These are phyloP conservation scores for Kingdonia uniflora DNA, from an alignment of 164 flowering plant genomes.

Conservation along the genomic window DNA sequence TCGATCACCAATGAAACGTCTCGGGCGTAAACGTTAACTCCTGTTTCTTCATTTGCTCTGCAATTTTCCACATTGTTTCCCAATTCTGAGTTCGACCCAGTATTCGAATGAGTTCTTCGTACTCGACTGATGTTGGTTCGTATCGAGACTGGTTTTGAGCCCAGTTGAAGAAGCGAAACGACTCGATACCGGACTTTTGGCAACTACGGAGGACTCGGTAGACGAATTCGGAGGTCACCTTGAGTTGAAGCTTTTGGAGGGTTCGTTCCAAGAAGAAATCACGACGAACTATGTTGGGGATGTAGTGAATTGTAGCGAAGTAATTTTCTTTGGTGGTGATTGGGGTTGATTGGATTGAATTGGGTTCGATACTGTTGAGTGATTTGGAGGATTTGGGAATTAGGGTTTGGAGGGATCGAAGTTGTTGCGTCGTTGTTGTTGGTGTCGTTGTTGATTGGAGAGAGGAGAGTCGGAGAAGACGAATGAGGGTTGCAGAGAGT, in stretches of 20 bases:
- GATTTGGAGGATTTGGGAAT: too few relatives aligned
- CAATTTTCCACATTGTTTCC: slow-evolving; percentile 84
- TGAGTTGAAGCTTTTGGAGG: slow-evolving; percentile 54
- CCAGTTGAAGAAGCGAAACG: slow-evolving; percentile 90
- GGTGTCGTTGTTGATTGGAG: too few relatives aligned
- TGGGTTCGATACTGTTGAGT: too few relatives aligned
- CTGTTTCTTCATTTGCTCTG: slow-evolving; percentile 41
- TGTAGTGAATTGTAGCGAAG: slow-evolving; percentile 73
- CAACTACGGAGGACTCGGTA: slow-evolving; percentile 73
- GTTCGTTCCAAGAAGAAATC: slow-evolving; percentile 84
- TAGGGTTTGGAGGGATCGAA: too few relatives aligned
- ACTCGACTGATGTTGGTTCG: slow-evolving; percentile 61
- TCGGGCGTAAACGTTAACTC: slow-evolving; percentile 28
- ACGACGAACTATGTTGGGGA: slow-evolving; percentile 74
- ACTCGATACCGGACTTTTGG: slow-evolving; percentile 33
- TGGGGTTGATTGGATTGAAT: too few relatives aligned
- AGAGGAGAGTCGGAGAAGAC: too few relatives aligned
- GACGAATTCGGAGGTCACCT: slow-evolving; percentile 56
- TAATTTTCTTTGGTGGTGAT: slow-evolving; percentile 55
- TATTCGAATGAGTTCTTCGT: slow-evolving; percentile 53
- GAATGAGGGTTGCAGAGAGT: too few relatives aligned
- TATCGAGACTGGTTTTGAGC: slow-evolving; percentile 48
- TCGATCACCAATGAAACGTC: slow-evolving; percentile 45
- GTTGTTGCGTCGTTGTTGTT: too few relatives aligned
- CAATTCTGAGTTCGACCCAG: slow-evolving; percentile 47